Conservation (phyloP, 2,329 filamentous ascomycete species). For the Sporothrix euskadiensis region DNA sequence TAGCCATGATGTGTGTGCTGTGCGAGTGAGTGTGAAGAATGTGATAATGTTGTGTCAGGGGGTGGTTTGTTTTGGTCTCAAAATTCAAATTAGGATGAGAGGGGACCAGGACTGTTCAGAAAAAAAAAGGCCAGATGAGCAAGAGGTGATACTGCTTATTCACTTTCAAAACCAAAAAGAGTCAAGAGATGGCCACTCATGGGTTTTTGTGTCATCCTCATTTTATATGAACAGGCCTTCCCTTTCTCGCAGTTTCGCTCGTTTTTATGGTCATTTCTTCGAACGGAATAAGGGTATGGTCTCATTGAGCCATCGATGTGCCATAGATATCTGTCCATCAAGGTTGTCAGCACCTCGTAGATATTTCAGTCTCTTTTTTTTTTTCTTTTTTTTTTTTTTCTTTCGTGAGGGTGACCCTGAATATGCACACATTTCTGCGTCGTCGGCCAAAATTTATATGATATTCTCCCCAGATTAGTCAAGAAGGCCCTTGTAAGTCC, state of each 20-base stretch:
- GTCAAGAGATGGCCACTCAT: neutral
- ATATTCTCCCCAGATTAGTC: neutral
- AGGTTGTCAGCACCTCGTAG: neutral
- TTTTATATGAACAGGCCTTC: neutral
- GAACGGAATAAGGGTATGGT: neutral
- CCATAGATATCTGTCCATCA: constrained; percentile 5
- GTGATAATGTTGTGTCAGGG: neutral
- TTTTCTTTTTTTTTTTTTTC: too few relatives aligned
- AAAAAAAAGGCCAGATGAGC: neutral
- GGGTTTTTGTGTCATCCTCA: neutral
- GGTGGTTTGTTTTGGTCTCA: neutral
- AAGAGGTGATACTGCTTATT: neutral
- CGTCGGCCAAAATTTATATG: neutral
- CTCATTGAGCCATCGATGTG: neutral
- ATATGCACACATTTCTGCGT: neutral
- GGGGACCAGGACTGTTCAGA: neutral
- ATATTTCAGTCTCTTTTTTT: neutral
- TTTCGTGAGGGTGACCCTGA: neutral
- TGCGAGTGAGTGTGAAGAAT: neutral
- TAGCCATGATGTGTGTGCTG: neutral
- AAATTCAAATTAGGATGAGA: neutral
- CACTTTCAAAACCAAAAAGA: neutral
- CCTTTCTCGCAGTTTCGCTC: neutral
- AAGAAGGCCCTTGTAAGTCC: too few relatives aligned
- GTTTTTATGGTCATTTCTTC: neutral